Percentiles rank a stretch among this genome's conserved stretches.
Conservation (phyloP, 805 yeast genomes). For the Scheffersomyces stipitis region DNA sequence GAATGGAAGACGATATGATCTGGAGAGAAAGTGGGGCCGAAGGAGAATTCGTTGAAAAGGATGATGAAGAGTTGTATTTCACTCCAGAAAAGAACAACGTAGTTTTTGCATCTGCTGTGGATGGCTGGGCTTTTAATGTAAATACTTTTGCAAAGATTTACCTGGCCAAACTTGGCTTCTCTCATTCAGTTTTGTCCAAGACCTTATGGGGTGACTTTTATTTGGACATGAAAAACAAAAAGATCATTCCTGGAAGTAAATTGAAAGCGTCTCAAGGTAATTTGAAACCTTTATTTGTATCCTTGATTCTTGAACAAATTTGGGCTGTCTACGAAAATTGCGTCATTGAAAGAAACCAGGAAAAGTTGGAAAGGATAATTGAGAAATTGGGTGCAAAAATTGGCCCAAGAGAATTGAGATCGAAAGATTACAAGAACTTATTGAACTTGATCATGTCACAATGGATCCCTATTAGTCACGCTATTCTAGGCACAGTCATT, state of each 20-base stretch:
- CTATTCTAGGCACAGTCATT: conserved; percentile 79
- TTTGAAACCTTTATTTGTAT: conserved; percentile 81
- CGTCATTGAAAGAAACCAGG: conserved; percentile 62
- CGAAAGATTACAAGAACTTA: conserved; percentile 70
- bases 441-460: conserved; percentile 75
- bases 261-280: conserved; percentile 51
- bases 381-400: conserved; percentile 67
- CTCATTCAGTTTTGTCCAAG: conserved; percentile 72
- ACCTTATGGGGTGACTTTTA: conserved; percentile 96
- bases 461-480: conserved; percentile 91
- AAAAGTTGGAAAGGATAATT: conserved; percentile 72
- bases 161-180: conserved; percentile 81
- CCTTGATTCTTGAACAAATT: conserved; percentile 80
- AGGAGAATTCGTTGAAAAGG: conserved; percentile 64
- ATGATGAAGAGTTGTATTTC: conserved; percentile 81
- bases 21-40: conserved; percentile 68
- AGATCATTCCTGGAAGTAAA: conserved; percentile 67
- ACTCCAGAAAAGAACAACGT: conserved; percentile 88
- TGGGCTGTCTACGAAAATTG: conserved; percentile 88
- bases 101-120: conserved; percentile 85
- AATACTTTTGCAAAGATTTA: conserved; percentile 86
- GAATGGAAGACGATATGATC: conserved; percentile 81
- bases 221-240: conserved; percentile 86
- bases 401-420: conserved; percentile 70
- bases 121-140: conserved; percentile 97